Evolutionary conservation across 345 rosid species (phyloP).

Genomic region (Lepidium aucheri): DNA sequence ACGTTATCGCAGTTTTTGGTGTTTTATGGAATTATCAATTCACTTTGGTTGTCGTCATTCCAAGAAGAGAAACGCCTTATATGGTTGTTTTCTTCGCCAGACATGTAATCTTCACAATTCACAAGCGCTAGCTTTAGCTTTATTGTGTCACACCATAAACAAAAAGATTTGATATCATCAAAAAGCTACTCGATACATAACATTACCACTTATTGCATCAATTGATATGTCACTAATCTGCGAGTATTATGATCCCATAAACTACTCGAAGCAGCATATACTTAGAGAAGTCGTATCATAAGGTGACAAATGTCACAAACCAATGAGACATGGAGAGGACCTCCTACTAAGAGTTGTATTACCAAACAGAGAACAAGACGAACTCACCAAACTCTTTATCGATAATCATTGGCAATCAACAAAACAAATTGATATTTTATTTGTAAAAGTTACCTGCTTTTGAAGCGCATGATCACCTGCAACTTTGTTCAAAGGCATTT

Average conservation of each 20-base stretch:
- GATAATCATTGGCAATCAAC: slow-evolving; percentile 26
- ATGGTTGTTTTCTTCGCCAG: slow-evolving; percentile 9
- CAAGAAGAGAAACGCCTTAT: slow-evolving; percentile 9
- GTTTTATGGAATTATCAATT: not conserved
- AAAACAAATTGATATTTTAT: not conserved
- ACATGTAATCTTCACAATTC: slow-evolving; percentile 13
- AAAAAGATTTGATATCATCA: not conserved
- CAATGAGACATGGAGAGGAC: not conserved
- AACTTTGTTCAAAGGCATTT: not conserved
- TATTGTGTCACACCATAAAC: slow-evolving; percentile 18
- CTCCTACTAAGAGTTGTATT: slow-evolving; percentile 2
- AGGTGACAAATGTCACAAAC: not conserved
- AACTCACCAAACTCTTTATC: slow-evolving; percentile 17
- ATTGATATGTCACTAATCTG: not conserved
- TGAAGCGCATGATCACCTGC: not conserved
- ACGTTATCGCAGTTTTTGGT: slow-evolving; percentile 17
- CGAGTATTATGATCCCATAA: not conserved
- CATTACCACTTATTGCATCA: not conserved
- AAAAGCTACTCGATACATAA: slow-evolving; percentile 3
- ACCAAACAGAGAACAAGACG: not conserved
- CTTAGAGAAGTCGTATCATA: not conserved
- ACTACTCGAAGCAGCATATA: not conserved
- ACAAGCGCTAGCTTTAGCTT: slow-evolving; percentile 14
- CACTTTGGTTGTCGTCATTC: slow-evolving; percentile 11
- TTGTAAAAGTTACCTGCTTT: not conserved